Base-by-base conservation (phyloP, 352 stramenopile genomes). In the Phytophthora parvispora region DNA sequence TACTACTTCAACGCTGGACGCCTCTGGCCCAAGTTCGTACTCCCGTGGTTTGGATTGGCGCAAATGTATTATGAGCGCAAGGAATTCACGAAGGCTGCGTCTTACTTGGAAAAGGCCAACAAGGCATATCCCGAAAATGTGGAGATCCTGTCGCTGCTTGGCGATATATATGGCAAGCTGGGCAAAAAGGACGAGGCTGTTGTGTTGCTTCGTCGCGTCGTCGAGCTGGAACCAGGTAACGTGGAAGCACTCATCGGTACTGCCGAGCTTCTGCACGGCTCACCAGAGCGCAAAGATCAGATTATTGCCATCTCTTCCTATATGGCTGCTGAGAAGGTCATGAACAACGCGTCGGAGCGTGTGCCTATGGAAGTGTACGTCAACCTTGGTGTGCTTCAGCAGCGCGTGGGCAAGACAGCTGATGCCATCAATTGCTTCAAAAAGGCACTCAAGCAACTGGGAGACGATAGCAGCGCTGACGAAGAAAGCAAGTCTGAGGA, bases 1-100 rank as follows among this genome's bases (percentile, higher is more conserved):
- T 98, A 99, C 74, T 99, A 99, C 80, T 97, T 98, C 58, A 97
- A 98, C 60, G 96, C 97, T 29, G 97, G 86, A 25, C 86, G 89
- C 16, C 75, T 94, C n/a, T 94, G 86, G 84, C 83, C 89, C 4
- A 94, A 95, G 71, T 95, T 96, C 38, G 90, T 95, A 32, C 70
- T 96, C 20, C 89, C 90, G 9, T 96, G 89, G 89, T 90, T 95
- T 54, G 90, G 90, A 1, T 56, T 97, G 10, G 90, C 87, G n/a
- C 90, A 97, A 55, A 97, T 97, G 88, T 97, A 96, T 75, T 95
- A 91, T 60, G 86, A 97, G 65, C 87, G 89, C 48, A 95, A 96
- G 50, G 87, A 94, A 53, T 94, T 84, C 28, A 83, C 79, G 4
- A 97, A 97, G 71, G 89, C 90, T 20, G 76, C 83, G 12, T 93